Evolutionary conservation across 2,329 filamentous ascomycete species (phyloP), one percentile per base, ranked within the genome.

Genomic region (Graphilbum sp.): DNA sequence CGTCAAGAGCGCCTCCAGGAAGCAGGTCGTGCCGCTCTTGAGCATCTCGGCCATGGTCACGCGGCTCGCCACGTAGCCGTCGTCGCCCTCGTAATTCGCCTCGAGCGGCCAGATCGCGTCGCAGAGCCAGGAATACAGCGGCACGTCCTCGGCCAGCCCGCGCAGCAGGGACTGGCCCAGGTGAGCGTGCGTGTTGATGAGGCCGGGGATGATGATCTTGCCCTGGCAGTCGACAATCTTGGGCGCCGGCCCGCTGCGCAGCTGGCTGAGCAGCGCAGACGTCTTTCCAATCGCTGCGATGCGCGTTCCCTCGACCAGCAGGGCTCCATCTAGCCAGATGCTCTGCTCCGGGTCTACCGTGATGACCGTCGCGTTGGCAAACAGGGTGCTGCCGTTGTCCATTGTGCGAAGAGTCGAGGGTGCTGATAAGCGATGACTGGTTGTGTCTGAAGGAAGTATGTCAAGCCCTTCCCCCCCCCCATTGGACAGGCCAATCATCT

Each of bases 21-120:
- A 69, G 43, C 60, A 65, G 3, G 64, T 68, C 4, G 64, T 67
- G 0, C 64, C 64, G 4, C 55, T 59, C 47, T 59, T 58, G 25
- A 67, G 50, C 63, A 68, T 65, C 49, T 68, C 64, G 0, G 60
- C 63, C 30, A 68, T 65, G 17, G 58, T 66, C 30, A 67, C 49
- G 6, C 59, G 49, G 2, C 61, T 62, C 5, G 64, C 64, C 4
- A 60, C 56, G 46, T 66, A 66, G 16, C 64, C 65, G 49, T 69
- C 64, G 15, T 46, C 39, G 10, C 43, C 44, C 2, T 18, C 39
- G 39, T 50, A 52, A 17, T 42, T 34, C 4, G 50, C 49, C 42
- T 52, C 51, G 1, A 53, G 42, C 6, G 52, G 51, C 64, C 64
- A 68, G 32, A 67, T 65, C 2, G 58, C 52, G 43, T 67, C 63